Base-by-base conservation (phyloP, 768 basidiomycete species). In the Xerocomellus chrysenteron region DNA sequence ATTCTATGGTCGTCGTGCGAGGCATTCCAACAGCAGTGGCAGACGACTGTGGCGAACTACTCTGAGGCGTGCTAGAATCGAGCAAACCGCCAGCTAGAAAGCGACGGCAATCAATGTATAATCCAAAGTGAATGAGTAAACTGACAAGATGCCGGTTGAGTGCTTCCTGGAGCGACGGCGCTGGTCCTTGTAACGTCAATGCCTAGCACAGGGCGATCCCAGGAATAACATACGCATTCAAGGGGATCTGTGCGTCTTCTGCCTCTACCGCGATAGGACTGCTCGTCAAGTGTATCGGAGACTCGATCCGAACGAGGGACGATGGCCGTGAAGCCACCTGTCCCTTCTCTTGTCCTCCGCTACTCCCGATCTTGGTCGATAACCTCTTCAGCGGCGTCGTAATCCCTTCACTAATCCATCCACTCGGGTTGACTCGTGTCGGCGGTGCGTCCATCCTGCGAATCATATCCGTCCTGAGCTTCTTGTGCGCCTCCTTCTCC, bases 391-490 rank as follows among this genome's bases (percentile, higher is more conserved):
- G 47, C 4, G 71, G 71, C 2, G 68, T 64, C 9, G 69, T 52
- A 3, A 65, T 54, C 43, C 76, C 78, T 56, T 83, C 81, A 52
- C 79, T 83, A 24, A 90, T 78, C 81, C 79, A 83, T 6, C 90
- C 90, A 61, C 82, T 91, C 4, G 90, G 90, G 65, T 91, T 80
- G 26, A 92, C 77, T 2, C 80, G 82, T 65, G 82, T 83, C 7
- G 87, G 88, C 1, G 83, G 80, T 46, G 79, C 81, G 55, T 89
- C 82, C 76, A 88, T 79, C 48, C 90, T 78, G 32, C 83, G 80
- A 54, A 94, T 92, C 90, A 92, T 92, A 52, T 90, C 84, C 26
- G 87, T 76, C 47, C 81, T 74, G 7, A 93, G 55, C 50, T 64
- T 73, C 51, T 28, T 64, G 8, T 52, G 46, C 1, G 7, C 42